These are phyloP conservation scores for Colletotrichum kahawae DNA, from an alignment of 2,329 filamentous ascomycete species.

Conservation along the genomic window DNA sequence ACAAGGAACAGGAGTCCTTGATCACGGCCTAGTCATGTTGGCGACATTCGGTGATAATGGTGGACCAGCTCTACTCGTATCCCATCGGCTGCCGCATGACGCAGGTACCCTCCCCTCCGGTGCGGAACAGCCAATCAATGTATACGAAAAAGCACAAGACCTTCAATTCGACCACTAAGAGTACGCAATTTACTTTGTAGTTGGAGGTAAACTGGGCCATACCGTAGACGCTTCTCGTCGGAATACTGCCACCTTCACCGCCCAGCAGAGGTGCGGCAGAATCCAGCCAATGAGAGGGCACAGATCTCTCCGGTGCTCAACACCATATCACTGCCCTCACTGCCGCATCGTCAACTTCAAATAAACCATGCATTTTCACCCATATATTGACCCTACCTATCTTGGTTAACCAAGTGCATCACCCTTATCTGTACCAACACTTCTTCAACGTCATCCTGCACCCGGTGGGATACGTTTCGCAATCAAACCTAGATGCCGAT, in stretches of 20 bases:
- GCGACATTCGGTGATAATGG: not conserved
- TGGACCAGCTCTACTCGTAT: not conserved
- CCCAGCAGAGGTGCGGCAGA: no score
- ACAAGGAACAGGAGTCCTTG: not conserved
- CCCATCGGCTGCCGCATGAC: not conserved
- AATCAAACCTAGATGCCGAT: not conserved
- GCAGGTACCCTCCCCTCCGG: not conserved
- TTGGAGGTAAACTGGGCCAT: not conserved
- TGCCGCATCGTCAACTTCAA: no score
- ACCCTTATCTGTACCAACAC: no score
- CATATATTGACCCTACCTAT: no score
- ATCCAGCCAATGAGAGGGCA: no score
- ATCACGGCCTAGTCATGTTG: not conserved
- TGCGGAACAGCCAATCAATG: not conserved
- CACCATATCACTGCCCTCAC: no score
- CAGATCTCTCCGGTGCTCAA: no score
- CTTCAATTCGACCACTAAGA: not conserved
- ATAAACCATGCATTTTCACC: no score
- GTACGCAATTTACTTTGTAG: not conserved
- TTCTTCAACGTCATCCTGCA: not conserved
- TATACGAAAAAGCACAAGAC: not conserved
- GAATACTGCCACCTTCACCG: no score
- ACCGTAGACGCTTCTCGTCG: not conserved
- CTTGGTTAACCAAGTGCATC: no score
- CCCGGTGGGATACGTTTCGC: not conserved